Base-by-base conservation (phyloP, 2,329 filamentous ascomycete species). In the Fusarium sp. region DNA sequence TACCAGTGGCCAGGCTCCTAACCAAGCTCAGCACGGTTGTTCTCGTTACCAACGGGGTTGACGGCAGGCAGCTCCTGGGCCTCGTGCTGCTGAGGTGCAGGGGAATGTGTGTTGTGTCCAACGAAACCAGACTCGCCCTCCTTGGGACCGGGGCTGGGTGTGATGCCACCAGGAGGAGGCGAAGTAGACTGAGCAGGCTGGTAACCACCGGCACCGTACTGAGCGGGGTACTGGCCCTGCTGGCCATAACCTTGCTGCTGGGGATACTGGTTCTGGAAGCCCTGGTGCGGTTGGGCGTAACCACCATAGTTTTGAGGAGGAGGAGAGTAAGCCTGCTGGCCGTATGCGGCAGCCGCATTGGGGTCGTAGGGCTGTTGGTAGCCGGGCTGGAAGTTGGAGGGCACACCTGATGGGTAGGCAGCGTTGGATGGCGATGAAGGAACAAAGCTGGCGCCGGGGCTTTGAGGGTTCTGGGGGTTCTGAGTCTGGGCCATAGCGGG, bases 21-120 rank as follows among this genome's bases (percentile, higher is more conserved):
- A 62, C 72, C 67, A 34, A 83, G 73, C 69, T 83, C 81, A 5
- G 81, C 82, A 20, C 82, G 77, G 71, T 83, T 83, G 30, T 64
- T 75, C 68, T 80, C 79, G 4, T 76, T 78, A 6, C 82, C 82
- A 30, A 82, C 4, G 4, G 80, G 78, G 58, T 78, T 74, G 20
- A 77, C 69, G 41, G 78, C 67, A n/a, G 76, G 74, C 64, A 83
- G 58, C 70, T 83, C 81, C 35, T 72, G 77, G 6, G 76, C 75
- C 3, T 68, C 68, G 25, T 72, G 67, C 34, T 58, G 54, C 37
- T 66, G 59, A 6, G 66, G 59, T 3, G 73, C 18, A 39, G 57
- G n/a, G n/a, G 61, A 6, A 70, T 52, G 5, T 20, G 76, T 74
- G 3, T 67, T 64, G 7, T 67, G 66, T 34, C 64, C 57, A 20